Evolutionary conservation across 202 grass and related monocot species (phyloP).

Genomic region (Panicum hallii): DNA sequence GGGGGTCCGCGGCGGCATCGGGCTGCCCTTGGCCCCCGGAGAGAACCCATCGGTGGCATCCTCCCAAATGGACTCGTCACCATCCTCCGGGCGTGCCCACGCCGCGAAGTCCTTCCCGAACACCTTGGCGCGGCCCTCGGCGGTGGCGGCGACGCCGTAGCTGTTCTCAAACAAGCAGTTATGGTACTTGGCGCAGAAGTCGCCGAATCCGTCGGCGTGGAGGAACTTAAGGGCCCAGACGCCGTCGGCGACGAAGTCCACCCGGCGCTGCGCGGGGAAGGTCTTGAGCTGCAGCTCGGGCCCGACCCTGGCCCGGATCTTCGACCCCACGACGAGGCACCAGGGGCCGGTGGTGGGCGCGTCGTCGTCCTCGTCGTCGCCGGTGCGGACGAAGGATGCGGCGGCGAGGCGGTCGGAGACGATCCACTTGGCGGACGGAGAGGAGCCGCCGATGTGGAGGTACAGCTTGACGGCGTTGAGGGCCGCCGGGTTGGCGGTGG

Average conservation of each 20-base stretch:
- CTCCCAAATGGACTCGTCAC: constrained; percentile 88
- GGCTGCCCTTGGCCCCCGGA: constrained; percentile 45
- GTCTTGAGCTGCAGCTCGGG: constrained; percentile 92
- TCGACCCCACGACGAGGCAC: constrained; percentile 75
- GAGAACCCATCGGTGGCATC: constrained; percentile 59
- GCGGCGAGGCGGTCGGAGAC: constrained; percentile 67
- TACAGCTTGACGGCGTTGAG: constrained; percentile 75
- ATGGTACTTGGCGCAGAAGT: constrained; percentile 76
- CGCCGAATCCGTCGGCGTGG: constrained; percentile 54
- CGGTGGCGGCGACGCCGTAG: constrained; percentile 68
- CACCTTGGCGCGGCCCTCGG: constrained; percentile 80
- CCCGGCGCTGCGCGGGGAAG: constrained; percentile 69
- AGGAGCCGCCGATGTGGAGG: constrained; percentile 84
- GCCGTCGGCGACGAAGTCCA: constrained; percentile 86
- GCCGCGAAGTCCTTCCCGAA: constrained; percentile 92
- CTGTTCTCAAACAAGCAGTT: constrained; percentile 91
- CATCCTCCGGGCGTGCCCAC: constrained; percentile 80
- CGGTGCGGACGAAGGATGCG: constrained; percentile 64
- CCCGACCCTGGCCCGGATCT: constrained; percentile 65
- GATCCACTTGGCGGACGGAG: constrained; percentile 73
- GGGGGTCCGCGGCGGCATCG: constrained; percentile 45
- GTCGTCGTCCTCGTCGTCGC: constrained; percentile 55
- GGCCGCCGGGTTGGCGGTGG: constrained; percentile 48
- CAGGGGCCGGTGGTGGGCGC: constrained; percentile 56
- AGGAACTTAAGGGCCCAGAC: constrained; percentile 94